Evolutionary conservation across 352 stramenopile species (phyloP).

Genomic region (Pythium myriotylum): DNA sequence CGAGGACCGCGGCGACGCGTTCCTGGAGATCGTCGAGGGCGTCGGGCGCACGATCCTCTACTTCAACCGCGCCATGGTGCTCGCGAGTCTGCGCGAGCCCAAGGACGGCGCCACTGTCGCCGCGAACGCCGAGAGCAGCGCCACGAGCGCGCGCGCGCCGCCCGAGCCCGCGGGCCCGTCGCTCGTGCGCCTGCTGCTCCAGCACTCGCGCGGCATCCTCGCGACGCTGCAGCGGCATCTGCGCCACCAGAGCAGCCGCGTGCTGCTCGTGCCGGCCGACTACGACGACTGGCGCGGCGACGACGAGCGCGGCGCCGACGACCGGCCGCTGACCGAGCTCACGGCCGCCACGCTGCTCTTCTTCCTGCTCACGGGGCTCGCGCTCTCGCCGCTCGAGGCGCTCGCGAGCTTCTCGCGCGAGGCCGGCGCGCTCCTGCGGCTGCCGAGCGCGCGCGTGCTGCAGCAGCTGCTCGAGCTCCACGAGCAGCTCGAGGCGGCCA

Average conservation of each 20-base stretch:
- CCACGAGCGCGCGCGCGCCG: conserved; percentile 1
- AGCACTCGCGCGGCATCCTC: conserved; percentile 40
- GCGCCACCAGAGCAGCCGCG: conserved; percentile 38
- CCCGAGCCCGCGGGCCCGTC: not conserved
- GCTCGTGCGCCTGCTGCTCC: conserved; percentile 44
- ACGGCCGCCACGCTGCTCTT: conserved; percentile 45
- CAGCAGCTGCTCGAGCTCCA: conserved; percentile 35
- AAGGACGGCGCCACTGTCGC: not conserved
- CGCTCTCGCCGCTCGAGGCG: conserved; percentile 32
- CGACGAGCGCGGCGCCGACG: not conserved
- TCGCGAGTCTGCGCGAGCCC: conserved; percentile 14
- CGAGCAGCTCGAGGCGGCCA: not conserved
- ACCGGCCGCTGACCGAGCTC: conserved; percentile 29
- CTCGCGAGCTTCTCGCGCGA: conserved; percentile 37
- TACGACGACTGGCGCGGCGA: conserved; percentile 9
- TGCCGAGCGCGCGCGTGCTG: conserved; percentile 40
- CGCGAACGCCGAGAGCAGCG: conserved; percentile 5
- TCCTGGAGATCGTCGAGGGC: conserved; percentile 28
- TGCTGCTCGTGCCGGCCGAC: conserved; percentile 44
- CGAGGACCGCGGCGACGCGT: conserved; percentile 2
- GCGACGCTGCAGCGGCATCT: conserved; percentile 50
- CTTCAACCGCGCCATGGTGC: conserved; percentile 20
- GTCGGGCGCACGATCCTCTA: conserved; percentile 21
- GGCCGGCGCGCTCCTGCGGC: conserved; percentile 30
- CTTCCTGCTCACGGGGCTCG: conserved; percentile 41